Evolutionary conservation across 2,329 filamentous ascomycete species (phyloP), one percentile per base, ranked within the genome.

Genomic region (Fonsecaea nubica): DNA sequence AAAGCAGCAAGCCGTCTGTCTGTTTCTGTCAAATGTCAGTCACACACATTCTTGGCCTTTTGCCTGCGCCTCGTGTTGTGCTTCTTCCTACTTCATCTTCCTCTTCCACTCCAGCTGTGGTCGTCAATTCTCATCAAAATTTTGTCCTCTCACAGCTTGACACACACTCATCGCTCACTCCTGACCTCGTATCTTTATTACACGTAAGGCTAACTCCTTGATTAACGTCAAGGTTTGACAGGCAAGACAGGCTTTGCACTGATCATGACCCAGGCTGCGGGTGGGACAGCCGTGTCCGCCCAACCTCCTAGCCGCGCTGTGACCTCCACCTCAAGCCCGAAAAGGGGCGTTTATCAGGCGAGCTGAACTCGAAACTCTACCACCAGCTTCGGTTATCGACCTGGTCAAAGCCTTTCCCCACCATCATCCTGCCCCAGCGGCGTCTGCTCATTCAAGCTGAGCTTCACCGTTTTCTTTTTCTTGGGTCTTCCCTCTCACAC

Each of bases 341-440:
- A 45, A 21, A 25, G 64, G 57, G 67, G 67, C 67, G 67, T 63
- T 50, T 7, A 38, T 18, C 64, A 62, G 42, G 40, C 64, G 38
- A 69, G 67, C 67, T 69, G 67, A 69, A 58, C n/a, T 10, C 21
- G 15, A n/a, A 58, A 66, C 57, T 38, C 56, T 18, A 15, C 56
- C 55, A 25, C n/a, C 45, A 18, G 62, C 50, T 62, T 66, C 67
- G 64, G 67, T 66, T 62, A 58, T 66, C 67, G 67, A 61, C 64
- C 62, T 25, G 21, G n/a, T 53, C 42, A 42, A 61, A 42, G 18
- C 38, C 33, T 33, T 59, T 6, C 15, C 52, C 53, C 32, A 25
- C 25, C 25, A 25, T 25, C 52, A 45, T 48, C 42, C 48, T 48
- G 1, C 25, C 32, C 59, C 18, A 35, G 30, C 52, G 59, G 59